Evolutionary conservation across 2,329 filamentous ascomycete genomes (phyloP).

Genomic region (Myriosclerotinia curreyana): DNA sequence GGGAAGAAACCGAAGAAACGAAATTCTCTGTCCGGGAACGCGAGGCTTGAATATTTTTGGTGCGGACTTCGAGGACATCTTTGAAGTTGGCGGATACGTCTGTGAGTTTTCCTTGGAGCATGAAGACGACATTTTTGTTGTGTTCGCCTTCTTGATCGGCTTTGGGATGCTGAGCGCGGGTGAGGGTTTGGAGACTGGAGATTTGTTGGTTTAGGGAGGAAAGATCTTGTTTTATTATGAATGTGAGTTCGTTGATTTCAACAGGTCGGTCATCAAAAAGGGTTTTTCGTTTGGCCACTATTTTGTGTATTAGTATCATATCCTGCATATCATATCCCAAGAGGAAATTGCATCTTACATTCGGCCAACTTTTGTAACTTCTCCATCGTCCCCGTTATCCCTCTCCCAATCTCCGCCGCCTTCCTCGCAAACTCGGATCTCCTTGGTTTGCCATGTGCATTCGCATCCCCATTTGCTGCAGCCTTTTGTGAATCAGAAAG

Average conservation of each 20-base stretch:
- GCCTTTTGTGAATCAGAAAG: constrained; percentile 71
- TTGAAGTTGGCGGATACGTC: constrained; percentile 96
- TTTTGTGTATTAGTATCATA: constrained; percentile 1
- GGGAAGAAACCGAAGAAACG: constrained; percentile 81
- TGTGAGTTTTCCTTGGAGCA: constrained; percentile 86
- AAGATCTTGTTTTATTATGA: constrained; percentile 96
- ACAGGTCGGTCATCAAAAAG: constrained; percentile 96
- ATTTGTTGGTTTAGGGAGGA: constrained; percentile 85
- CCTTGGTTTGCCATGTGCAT: constrained; percentile 47
- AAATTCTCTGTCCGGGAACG: constrained; percentile 94
- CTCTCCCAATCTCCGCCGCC: constrained; percentile 86
- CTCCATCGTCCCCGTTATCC: constrained; percentile 87
- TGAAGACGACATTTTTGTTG: constrained; percentile 93
- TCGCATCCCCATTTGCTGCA: constrained; percentile 52
- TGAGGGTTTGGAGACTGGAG: constrained; percentile 72
- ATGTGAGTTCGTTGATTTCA: constrained; percentile 95
- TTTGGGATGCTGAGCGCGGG: constrained; percentile 69
- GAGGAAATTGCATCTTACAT: constrained; percentile 49
- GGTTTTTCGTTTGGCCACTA: constrained; percentile 91
- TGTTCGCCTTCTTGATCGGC: constrained; percentile 86
- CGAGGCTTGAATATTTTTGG: constrained; percentile 96
- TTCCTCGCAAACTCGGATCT: constrained; percentile 90
- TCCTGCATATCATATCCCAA: not conserved
- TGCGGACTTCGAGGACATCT: constrained; percentile 91
- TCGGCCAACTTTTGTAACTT: constrained; percentile 93